These are phyloP conservation scores for Udeniomyces megalosporus DNA, from an alignment of 768 basidiomycete species.

Conservation along the genomic window DNA sequence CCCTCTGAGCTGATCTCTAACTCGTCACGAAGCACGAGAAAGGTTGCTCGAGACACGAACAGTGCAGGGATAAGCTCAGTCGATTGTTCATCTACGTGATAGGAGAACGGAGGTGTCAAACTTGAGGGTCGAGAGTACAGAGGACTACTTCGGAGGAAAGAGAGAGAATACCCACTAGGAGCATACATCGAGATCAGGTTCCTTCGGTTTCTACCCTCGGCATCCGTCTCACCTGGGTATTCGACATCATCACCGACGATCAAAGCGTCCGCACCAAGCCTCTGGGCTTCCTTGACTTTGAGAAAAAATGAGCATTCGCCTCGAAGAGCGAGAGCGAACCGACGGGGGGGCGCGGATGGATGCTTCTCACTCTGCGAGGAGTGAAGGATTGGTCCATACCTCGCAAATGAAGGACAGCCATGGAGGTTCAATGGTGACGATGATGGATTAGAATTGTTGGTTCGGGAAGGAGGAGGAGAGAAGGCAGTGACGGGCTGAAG, in stretches of 20 bases:
- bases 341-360: conserved; percentile 29
- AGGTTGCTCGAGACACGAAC: conserved; percentile 75
- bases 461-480: neutral
- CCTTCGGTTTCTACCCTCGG: conserved; percentile 36
- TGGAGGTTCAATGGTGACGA: neutral
- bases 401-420: too few relatives aligned
- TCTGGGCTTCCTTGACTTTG: conserved; percentile 53
- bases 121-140: neutral
- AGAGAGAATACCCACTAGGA: conserved; percentile 42
- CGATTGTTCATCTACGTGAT: conserved; percentile 49
- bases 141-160: neutral
- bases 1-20: conserved; percentile 46
- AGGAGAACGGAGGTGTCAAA: neutral
- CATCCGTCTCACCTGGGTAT: conserved; percentile 28
- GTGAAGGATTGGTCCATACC: too few relatives aligned
- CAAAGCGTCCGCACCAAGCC: conserved; percentile 64
- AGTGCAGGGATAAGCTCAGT: conserved; percentile 71
- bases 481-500: neutral
- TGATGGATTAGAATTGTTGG: neutral
- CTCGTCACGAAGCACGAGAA: conserved; percentile 48
- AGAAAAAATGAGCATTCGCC: conserved; percentile 80
- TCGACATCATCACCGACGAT: conserved; percentile 76
- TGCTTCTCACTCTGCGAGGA: too few relatives aligned
- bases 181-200: conserved; percentile 81
- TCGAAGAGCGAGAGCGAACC: conserved; percentile 79